phyloP scores from a whole-genome alignment of 176 grass and related monocot species.

The Urochloa ruziziensis region DNA sequence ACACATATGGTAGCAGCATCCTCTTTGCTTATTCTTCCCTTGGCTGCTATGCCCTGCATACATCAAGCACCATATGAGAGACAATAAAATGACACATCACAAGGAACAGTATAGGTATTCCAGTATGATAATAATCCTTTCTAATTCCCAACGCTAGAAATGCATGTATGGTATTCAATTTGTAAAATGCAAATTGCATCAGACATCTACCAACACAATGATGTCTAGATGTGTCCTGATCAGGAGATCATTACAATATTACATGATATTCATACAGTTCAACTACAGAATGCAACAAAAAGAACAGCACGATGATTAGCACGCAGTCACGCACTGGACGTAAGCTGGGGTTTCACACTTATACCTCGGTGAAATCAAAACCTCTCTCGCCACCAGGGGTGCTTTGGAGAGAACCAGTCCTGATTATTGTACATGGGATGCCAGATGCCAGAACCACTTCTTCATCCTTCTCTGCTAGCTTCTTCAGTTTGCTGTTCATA shows the following conservation, averaged over 20 bases:
- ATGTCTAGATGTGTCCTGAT: neutral
- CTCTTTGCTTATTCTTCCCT: conserved; percentile 84
- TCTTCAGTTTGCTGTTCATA: conserved; percentile 64
- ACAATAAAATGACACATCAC: neutral
- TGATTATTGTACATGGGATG: conserved; percentile 81
- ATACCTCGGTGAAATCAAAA: conserved; percentile 80
- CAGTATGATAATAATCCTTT: neutral
- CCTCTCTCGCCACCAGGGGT: conserved; percentile 68
- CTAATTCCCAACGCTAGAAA: neutral
- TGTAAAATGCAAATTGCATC: neutral
- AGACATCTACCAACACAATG: neutral
- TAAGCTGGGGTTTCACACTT: neutral
- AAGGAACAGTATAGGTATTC: neutral
- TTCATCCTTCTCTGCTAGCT: conserved; percentile 81
- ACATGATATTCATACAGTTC: neutral
- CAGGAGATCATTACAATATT: too few relatives aligned
- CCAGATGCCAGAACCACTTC: conserved; percentile 63
- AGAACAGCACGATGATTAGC: neutral
- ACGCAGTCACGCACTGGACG: neutral
- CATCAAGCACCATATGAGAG: neutral
- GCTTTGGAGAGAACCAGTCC: conserved; percentile 62
- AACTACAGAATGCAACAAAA: neutral
- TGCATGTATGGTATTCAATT: neutral
- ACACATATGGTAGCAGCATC: conserved; percentile 84
- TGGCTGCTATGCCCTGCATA: conserved; percentile 64